Percentiles rank a stretch among this genome's conserved stretches.
Conservation (phyloP, 2,329 filamentous ascomycete genomes). For the Colletotrichum sp. region DNA sequence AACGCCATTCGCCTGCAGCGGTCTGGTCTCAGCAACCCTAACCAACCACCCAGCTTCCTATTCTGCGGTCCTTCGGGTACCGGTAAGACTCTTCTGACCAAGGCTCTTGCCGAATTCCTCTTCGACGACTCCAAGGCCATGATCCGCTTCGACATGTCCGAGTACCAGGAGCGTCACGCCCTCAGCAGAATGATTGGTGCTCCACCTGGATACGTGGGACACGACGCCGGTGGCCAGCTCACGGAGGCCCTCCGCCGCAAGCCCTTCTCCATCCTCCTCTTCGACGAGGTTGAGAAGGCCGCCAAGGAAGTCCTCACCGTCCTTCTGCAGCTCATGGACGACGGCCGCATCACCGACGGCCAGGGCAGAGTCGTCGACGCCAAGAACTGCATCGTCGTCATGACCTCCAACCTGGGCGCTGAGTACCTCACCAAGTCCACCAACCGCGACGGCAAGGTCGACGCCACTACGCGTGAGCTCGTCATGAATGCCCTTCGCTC, state of each 20-base stretch:
- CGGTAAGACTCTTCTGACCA: slow-evolving; percentile 96
- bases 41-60: slow-evolving; percentile 96
- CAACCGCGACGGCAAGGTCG: slow-evolving; percentile 82
- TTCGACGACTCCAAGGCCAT: slow-evolving; percentile 97
- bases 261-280: slow-evolving; percentile 96
- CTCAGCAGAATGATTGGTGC: slow-evolving; percentile 98
- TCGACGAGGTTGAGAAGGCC: slow-evolving; percentile 98
- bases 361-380: slow-evolving; percentile 95
- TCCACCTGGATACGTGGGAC: slow-evolving; percentile 94
- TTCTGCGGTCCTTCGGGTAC: slow-evolving; percentile 99
- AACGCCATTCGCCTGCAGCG: slow-evolving; percentile 96
- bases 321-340: slow-evolving; percentile 98
- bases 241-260: slow-evolving; percentile 93
- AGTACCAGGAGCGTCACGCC: slow-evolving; percentile 97
- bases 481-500: slow-evolving; percentile 91
- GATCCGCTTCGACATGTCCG: slow-evolving; percentile 99
- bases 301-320: slow-evolving; percentile 98
- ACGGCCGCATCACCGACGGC: slow-evolving; percentile 96
- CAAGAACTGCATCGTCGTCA: slow-evolving; percentile 98
- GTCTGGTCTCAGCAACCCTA: slow-evolving; percentile 93
- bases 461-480: slow-evolving; percentile 82
- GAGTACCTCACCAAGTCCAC: slow-evolving; percentile 87
- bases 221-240: slow-evolving; percentile 93
- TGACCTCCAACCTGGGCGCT: slow-evolving; percentile 97
- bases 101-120: slow-evolving; percentile 95